Conservation (phyloP, 2,329 filamentous ascomycete species). For the Venturia asperata region DNA sequence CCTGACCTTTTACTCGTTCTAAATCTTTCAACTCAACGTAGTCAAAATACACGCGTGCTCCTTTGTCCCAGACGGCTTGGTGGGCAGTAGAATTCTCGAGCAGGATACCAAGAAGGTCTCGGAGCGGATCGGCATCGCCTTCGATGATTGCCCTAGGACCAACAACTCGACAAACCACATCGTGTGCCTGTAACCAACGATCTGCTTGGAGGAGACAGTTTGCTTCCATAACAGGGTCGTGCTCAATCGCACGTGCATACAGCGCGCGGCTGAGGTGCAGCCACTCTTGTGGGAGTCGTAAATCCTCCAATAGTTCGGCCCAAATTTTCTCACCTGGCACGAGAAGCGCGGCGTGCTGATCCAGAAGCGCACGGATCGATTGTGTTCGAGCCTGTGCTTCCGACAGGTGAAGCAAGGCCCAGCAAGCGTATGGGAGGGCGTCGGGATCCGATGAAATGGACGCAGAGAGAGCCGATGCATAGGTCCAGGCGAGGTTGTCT, state of each 20-base stretch:
- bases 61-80: conserved; percentile 66
- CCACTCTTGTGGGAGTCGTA: conserved; percentile 65
- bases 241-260: conserved; percentile 65
- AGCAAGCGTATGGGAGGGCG: conserved; percentile 48
- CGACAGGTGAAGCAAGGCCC: conserved; percentile 71
- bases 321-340: conserved; percentile 52
- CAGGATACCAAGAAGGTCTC: conserved; percentile 65
- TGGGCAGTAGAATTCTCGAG: conserved; percentile 33
- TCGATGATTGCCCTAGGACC: conserved; percentile 77
- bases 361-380: conserved; percentile 59
- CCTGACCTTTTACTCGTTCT: conserved; percentile 27
- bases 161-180: conserved; percentile 71
- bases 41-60: conserved; percentile 71
- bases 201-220: conserved; percentile 72
- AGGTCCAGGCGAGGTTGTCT: conserved; percentile 48
- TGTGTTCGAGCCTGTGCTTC: conserved; percentile 57
- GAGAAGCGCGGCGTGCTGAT: conserved; percentile 56
- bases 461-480: conserved; percentile 46
- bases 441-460: conserved; percentile 1
- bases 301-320: conserved; percentile 47
- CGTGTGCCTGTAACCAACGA: conserved; percentile 73
- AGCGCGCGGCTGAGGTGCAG: conserved; percentile 82
- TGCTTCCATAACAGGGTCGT: conserved; percentile 64
- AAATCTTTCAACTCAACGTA: conserved; percentile 47
- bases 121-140: conserved; percentile 65